Conservation (phyloP, 208 protist genomes). For the Cochliopodium minus region DNA sequence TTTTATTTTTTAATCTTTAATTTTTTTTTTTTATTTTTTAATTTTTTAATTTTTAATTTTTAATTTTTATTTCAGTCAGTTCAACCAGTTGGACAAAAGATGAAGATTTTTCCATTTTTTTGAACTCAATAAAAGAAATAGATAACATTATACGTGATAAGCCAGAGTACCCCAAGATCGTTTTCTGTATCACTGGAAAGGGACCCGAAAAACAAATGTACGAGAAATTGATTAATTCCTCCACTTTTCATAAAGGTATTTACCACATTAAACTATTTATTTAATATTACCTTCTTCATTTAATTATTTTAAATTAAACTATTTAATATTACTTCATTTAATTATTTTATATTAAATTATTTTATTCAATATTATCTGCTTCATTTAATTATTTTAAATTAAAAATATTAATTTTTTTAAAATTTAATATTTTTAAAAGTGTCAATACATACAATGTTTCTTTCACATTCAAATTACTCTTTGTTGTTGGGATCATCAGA, state of each 20-base stretch:
- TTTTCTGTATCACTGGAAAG: slow-evolving; percentile 47
- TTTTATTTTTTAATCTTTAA: too few relatives aligned
- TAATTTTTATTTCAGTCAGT: too few relatives aligned
- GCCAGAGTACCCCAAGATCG: slow-evolving; percentile 12
- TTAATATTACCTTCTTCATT: background rate
- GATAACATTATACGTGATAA: slow-evolving; percentile 40
- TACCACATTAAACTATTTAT: background rate
- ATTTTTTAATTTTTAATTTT: too few relatives aligned
- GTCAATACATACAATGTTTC: slow-evolving; percentile 52
- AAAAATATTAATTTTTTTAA: slow-evolving; percentile 30
- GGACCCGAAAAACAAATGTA: slow-evolving; percentile 36
- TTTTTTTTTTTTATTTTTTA: too few relatives aligned
- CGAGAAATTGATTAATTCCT: background rate
- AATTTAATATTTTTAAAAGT: slow-evolving; percentile 40
- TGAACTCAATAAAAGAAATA: slow-evolving; percentile 54
- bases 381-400: slow-evolving; percentile 40
- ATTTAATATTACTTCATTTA: slow-evolving; percentile 13
- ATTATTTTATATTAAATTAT: slow-evolving; percentile 46
- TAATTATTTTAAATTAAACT: background rate
- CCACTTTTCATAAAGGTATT: background rate
- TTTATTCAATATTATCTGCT: slow-evolving; percentile 44
- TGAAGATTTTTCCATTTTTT: slow-evolving; percentile 80
- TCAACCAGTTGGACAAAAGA: slow-evolving; percentile 84
- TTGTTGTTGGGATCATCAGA: slow-evolving; percentile 61
- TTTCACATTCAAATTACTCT: slow-evolving; percentile 71